Conservation (phyloP, 768 basidiomycete species). For the Hydnomerulius pinastri region DNA sequence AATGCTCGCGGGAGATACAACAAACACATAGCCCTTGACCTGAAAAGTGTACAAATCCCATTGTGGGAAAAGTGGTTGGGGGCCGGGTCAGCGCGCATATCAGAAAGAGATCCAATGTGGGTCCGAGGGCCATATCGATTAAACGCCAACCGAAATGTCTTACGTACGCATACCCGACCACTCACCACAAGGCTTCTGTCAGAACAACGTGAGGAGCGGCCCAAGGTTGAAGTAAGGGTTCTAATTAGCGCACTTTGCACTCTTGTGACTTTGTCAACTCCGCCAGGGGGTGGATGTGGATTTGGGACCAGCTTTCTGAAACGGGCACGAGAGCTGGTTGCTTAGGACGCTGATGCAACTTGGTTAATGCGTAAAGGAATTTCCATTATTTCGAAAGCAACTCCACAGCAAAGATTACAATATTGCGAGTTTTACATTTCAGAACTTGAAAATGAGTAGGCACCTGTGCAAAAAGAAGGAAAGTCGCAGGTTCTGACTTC, state of each 20-base stretch:
- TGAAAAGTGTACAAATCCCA: constrained; percentile 30
- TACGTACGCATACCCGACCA: constrained; percentile 33
- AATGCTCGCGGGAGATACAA: constrained; percentile 39
- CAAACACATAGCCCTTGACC: constrained; percentile 35
- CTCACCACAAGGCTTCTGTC: constrained; percentile 36
- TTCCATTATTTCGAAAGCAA: constrained; percentile 23
- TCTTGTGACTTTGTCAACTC: constrained; percentile 32
- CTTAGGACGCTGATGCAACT: constrained; percentile 10
- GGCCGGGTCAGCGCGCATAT: constrained; percentile 24
- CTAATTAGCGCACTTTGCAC: constrained; percentile 37
- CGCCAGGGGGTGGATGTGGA: constrained; percentile 22
- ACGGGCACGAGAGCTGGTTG: constrained; percentile 12
- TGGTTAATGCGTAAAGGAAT: constrained; percentile 22
- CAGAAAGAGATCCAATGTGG: constrained; percentile 30
- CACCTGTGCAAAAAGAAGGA: constrained; percentile 16
- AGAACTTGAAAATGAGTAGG: constrained; percentile 18
- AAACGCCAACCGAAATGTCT: constrained; percentile 37
- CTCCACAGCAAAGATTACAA: constrained; percentile 28
- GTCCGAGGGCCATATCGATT: constrained; percentile 41
- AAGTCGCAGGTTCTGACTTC: constrained; percentile 20
- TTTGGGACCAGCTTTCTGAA: constrained; percentile 32
- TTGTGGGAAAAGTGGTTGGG: constrained; percentile 36
- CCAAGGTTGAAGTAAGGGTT: constrained; percentile 30
- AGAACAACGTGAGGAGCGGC: constrained; percentile 29
- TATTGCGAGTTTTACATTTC: constrained; percentile 24